Percentiles rank a stretch among this genome's conserved stretches.
These are phyloP conservation scores for Dictyostelium intermedium DNA, from an alignment of 78 protist genomes.

Conservation along the genomic window DNA sequence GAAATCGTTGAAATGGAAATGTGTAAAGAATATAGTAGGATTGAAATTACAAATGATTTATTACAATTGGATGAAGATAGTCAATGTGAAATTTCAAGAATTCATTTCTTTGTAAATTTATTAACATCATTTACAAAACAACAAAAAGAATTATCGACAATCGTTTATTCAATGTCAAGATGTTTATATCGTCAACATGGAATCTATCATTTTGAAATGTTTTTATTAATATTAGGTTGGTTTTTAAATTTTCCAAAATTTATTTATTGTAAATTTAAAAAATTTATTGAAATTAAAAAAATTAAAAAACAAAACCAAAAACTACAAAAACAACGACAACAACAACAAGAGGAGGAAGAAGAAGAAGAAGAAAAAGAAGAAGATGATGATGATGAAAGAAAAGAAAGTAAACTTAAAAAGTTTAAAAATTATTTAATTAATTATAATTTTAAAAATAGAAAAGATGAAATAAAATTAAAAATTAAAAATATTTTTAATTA, in stretches of 20 bases:
- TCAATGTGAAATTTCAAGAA: background rate
- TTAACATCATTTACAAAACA: background rate
- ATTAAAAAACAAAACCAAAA: background rate
- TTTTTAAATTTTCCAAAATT: background rate
- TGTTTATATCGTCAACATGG: background rate
- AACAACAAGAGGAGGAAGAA: background rate
- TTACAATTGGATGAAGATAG: background rate
- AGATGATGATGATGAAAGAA: background rate
- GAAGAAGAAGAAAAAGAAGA: background rate
- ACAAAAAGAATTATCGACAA: background rate
- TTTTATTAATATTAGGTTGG: background rate
- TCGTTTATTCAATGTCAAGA: background rate
- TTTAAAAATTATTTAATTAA: background rate
- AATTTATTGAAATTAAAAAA: background rate
- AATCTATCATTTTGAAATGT: background rate
- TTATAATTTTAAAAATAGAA: background rate
- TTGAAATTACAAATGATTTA: conserved; percentile 12
- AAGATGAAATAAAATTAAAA: background rate
- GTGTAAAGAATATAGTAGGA: background rate
- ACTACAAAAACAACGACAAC: background rate
- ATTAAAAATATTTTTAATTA: background rate
- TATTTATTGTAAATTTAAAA: background rate
- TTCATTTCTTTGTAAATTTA: conserved; percentile 13
- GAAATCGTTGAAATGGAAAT: background rate
- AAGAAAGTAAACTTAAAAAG: too few species aligned